Conservation (phyloP, 2,329 filamentous ascomycete genomes). For the Colletotrichum costaricense region DNA sequence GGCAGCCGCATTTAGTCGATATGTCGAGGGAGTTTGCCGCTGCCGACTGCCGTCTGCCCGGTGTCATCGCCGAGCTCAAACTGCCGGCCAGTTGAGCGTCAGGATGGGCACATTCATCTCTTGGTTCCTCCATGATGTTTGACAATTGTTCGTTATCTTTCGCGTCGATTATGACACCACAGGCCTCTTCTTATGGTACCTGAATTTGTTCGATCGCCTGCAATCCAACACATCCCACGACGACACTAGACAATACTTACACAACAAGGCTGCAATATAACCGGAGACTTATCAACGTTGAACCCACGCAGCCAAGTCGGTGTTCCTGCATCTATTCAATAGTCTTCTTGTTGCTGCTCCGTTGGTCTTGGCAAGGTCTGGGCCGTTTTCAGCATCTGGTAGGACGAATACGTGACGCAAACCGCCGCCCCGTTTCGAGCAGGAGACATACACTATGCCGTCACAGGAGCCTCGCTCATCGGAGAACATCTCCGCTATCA, state of each 20-base stretch:
- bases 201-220: background rate
- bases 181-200: background rate
- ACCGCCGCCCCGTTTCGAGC: background rate
- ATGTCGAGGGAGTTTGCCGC: background rate
- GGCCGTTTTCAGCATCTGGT: background rate
- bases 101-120: background rate
- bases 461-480: background rate
- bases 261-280: background rate
- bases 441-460: background rate
- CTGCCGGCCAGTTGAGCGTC: background rate
- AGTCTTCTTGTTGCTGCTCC: background rate
- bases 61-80: background rate
- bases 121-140: background rate
- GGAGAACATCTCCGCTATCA: background rate
- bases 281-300: background rate
- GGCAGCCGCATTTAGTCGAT: slow-evolving; percentile 14
- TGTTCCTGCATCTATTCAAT: background rate
- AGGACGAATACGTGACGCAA: no score
- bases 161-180: background rate
- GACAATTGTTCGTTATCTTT: background rate
- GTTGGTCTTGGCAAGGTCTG: background rate
- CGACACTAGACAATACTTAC: background rate
- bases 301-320: background rate
- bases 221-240: background rate
- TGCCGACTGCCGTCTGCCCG: slow-evolving; percentile 26